Base-by-base conservation (phyloP, 2,329 filamentous ascomycete genomes). In the Cercospora sesami region DNA sequence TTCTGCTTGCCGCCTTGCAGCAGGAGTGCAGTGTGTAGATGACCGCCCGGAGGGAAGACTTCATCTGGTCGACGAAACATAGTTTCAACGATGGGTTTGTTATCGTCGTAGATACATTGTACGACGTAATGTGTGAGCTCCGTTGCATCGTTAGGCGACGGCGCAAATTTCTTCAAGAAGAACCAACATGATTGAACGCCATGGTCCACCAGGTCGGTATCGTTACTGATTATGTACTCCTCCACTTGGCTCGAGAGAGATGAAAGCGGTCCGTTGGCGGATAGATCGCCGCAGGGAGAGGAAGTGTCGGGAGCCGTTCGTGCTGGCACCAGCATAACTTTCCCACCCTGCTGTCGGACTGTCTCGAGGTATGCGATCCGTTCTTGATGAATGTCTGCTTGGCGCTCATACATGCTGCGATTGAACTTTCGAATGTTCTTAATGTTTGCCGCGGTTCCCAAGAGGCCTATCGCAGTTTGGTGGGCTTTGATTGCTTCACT, bases 331-430 rank as follows among this genome's bases (percentile, higher is more conserved):
- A 31, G 39, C 21, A 53, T 63, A n/a, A n/a, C 42, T n/a, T 33
- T 51, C 8, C 42, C 60, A 14, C 31, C 23, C n/a, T 18, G 26
- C 42, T 51, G 26, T 21, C 14, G 7, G 30, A 63, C 39, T 28
- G 7, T 28, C 23, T 55, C 42, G 21, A 63, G 60, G 26, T 63
- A 31, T 16, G 39, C 60, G 23, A 51, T 51, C 14, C 60, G 39
- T 31, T 63, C 60, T 51, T 51, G 60, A 48, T 63, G 60, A 26
- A 64, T 45, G 8, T 64, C 51, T 18, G 51, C 48, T 39, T 64
- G 62, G 12, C 48, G 45, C 26, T 64, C 62, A 30, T 64, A 64
- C 48, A 64, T 58, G 14, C 23, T 31, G 16, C 62, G 45, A 33
- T 64, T 64, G 48, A 64, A 51, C 18, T 53, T 63, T 42, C 60